Evolutionary conservation across 495 filamentous ascomycete species (phyloP), one percentile per base, ranked within the genome.

Genomic region (Beverwykella pulmonaria): DNA sequence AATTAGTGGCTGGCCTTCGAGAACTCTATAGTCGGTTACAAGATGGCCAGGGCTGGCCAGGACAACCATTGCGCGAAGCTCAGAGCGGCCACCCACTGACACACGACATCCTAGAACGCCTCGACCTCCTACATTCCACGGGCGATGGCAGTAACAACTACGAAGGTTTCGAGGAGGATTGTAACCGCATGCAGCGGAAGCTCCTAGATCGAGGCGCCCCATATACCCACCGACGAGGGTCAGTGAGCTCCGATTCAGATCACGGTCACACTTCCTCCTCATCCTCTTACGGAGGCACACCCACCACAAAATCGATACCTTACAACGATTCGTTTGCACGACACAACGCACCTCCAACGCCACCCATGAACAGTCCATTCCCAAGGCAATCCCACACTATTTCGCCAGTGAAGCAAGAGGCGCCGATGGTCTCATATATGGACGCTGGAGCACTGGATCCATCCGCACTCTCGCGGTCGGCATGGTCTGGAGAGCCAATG

Each of bases 61-160:
- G 86, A 22, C 77, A 81, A 14, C 79, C 72, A 7, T 72, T 88
- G 67, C 78, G 81, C 67, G 78, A 79, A 65, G 79, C 82, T 54
- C 60, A 78, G 22, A 82, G 81, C 53, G 87, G 87, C 5, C 82
- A 86, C 64, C 87, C 87, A 5, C 82, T 87, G 26, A 89, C 85
- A 0, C 87, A 89, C 75, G 86, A 89, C 65, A 81, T 89, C 9
- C 79, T 89, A 9, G 84, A 83, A 23, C 77, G 82, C 20, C 79
- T 89, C 3, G 84, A 84, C 36, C 81, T 84, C 1, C 75, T 88
- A 1, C 71, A 78, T 54, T 44, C 66, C 26, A 81, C 82, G 46
- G 71, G 79, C 22, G 74, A 79, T 17, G 63, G 67, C 19, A 67
- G 63, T 61, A 71, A 70, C 27, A 82, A 82, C 49, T 75, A 80